Evolutionary conservation across 2,329 filamentous ascomycete species (phyloP).

Genomic region (Trichoderma sp.): DNA sequence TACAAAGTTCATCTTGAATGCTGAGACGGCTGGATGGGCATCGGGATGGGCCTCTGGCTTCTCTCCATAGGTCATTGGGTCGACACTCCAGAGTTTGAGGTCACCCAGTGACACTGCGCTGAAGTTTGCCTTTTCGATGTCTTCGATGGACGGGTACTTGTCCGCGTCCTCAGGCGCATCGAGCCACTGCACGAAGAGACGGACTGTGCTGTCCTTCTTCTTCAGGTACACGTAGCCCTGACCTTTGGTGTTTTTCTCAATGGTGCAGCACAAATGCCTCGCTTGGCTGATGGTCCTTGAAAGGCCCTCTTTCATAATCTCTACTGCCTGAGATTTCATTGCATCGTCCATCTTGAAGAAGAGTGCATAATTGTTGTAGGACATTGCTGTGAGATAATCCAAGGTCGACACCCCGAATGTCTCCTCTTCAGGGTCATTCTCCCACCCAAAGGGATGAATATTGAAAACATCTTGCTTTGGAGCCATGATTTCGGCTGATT

Average conservation of each 20-base stretch:
- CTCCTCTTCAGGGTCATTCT: constrained; percentile 7
- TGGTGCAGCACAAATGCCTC: constrained; percentile 4
- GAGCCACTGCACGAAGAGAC: neutral
- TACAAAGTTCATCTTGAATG: constrained; percentile 11
- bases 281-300: neutral
- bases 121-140: constrained; percentile 11
- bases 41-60: neutral
- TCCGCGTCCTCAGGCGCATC: constrained; percentile 1
- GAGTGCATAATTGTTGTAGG: constrained; percentile 6
- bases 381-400: constrained; percentile 2
- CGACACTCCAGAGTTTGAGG: constrained; percentile 9
- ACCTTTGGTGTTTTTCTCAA: neutral
- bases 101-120: neutral
- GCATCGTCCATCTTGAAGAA: constrained; percentile 11
- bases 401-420: neutral
- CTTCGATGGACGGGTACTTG: constrained; percentile 7
- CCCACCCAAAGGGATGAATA: constrained; percentile 2
- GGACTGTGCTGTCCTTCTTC: constrained; percentile 5
- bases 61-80: constrained; percentile 10
- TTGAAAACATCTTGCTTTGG: neutral
- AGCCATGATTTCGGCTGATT: no score
- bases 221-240: no score
- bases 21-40: neutral
- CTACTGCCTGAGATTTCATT: neutral
- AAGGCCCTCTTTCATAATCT: constrained; percentile 6